Percentiles rank a stretch among this genome's conserved stretches.
These are phyloP conservation scores for Protomyces inundatus DNA, from an alignment of 1,139 yeast genomes.

Conservation along the genomic window DNA sequence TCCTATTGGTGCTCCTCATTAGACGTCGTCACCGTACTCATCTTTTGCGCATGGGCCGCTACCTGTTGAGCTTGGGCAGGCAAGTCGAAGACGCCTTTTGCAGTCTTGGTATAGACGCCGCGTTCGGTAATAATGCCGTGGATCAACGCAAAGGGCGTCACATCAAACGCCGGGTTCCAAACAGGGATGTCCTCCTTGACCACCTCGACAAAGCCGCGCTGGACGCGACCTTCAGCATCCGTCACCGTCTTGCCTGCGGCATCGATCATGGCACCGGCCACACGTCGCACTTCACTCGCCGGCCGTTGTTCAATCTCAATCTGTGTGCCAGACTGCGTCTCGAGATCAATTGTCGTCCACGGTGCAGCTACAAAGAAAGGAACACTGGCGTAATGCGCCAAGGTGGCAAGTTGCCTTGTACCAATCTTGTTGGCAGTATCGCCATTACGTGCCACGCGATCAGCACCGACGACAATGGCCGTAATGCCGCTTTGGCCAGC, in stretches of 20 bases:
- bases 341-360: constrained; percentile 74
- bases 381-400: constrained; percentile 53
- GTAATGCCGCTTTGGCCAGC: constrained; percentile 53
- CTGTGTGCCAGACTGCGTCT: constrained; percentile 60
- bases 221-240: constrained; percentile 36
- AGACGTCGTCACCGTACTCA: not conserved
- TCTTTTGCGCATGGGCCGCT: not conserved
- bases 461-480: constrained; percentile 97
- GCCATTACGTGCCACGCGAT: constrained; percentile 83
- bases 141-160: constrained; percentile 74
- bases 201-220: constrained; percentile 60
- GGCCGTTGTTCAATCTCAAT: constrained; percentile 88
- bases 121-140: constrained; percentile 86
- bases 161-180: constrained; percentile 97
- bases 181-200: constrained; percentile 70
- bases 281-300: constrained; percentile 65
- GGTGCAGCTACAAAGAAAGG: constrained; percentile 94
- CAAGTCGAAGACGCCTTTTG: constrained; percentile 37
- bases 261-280: constrained; percentile 55
- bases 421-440: constrained; percentile 97
- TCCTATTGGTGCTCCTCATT: not conserved
- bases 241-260: constrained; percentile 35
- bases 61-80: constrained; percentile 7
- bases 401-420: constrained; percentile 80
- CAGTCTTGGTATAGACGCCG: constrained; percentile 43